Percentiles rank a stretch among this genome's conserved stretches.
Conservation (phyloP, 257 asterid genomes). For the Forsythia suspensa region DNA sequence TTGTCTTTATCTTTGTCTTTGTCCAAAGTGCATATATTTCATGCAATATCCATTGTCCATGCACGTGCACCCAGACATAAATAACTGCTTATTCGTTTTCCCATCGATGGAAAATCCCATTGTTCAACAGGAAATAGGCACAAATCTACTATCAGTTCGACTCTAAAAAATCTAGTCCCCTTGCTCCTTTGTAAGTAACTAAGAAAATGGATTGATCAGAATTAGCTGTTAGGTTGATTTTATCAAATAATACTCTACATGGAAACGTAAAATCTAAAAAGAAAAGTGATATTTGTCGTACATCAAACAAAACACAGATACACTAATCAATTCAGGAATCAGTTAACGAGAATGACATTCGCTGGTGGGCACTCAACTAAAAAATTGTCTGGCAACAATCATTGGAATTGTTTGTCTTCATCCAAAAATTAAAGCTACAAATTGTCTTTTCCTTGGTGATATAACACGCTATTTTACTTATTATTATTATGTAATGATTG, state of each 20-base stretch:
- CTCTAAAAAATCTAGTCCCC: background rate
- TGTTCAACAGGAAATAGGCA: background rate
- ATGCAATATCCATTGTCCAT: background rate
- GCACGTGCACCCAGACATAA: background rate
- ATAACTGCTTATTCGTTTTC: background rate
- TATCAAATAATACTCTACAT: background rate
- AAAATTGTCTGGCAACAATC: background rate
- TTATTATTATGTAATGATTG: background rate
- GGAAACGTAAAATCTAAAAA: background rate
- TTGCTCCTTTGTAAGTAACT: background rate
- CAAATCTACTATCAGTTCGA: background rate
- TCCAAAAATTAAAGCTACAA: background rate
- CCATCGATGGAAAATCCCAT: background rate
- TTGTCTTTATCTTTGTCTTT: background rate
- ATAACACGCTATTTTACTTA: background rate
- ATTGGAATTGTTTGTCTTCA: background rate
- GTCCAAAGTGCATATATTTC: background rate
- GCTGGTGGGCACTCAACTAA: background rate
- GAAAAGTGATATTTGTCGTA: background rate
- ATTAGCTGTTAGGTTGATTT: background rate
- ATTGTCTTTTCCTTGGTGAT: background rate
- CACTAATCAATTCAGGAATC: background rate
- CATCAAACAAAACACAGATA: background rate
- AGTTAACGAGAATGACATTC: background rate
- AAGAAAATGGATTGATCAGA: background rate